phyloP scores from a whole-genome alignment of 2,329 filamentous ascomycete genomes.

The Aciculosporium take region DNA sequence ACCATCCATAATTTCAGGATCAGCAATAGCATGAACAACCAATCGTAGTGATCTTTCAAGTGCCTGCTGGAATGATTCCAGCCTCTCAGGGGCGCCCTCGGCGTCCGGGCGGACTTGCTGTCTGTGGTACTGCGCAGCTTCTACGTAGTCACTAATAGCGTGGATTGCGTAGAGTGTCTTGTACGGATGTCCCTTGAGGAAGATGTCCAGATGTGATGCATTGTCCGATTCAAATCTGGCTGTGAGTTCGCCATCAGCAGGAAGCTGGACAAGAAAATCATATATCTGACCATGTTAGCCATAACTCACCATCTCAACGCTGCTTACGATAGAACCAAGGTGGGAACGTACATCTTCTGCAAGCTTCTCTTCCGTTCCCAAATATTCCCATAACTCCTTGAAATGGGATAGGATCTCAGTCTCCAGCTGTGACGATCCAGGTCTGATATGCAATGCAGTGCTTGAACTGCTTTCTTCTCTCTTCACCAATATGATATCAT shows the following conservation, averaged over 20 bases:
- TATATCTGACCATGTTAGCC: slow-evolving; percentile 38
- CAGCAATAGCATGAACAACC: slow-evolving; percentile 45
- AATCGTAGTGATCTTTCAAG: slow-evolving; percentile 33
- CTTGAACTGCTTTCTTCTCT: slow-evolving; percentile 34
- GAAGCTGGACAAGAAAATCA: slow-evolving; percentile 54
- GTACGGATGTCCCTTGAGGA: slow-evolving; percentile 55
- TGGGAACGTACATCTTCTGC: slow-evolving; percentile 44
- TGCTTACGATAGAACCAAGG: neutral
- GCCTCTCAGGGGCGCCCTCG: neutral
- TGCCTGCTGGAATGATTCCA: slow-evolving; percentile 10
- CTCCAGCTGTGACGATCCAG: slow-evolving; percentile 51
- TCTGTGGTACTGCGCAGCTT: slow-evolving; percentile 21
- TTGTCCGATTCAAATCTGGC: slow-evolving; percentile 40
- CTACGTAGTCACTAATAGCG: slow-evolving; percentile 49
- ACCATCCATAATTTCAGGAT: slow-evolving; percentile 36
- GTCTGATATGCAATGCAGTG: slow-evolving; percentile 30
- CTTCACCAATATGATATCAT: slow-evolving; percentile 53
- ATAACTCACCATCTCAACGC: slow-evolving; percentile 6
- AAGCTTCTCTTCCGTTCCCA: slow-evolving; percentile 57
- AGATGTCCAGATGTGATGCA: slow-evolving; percentile 45
- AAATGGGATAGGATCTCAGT: slow-evolving; percentile 71
- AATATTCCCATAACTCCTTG: slow-evolving; percentile 65
- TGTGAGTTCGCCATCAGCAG: slow-evolving; percentile 49
- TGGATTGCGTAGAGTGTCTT: slow-evolving; percentile 61
- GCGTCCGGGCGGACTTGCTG: slow-evolving; percentile 14